Percentiles rank a stretch among this genome's conserved stretches.
Evolutionary conservation across 2,329 filamentous ascomycete genomes (phyloP).

Genomic region (Botrytis cinerea): DNA sequence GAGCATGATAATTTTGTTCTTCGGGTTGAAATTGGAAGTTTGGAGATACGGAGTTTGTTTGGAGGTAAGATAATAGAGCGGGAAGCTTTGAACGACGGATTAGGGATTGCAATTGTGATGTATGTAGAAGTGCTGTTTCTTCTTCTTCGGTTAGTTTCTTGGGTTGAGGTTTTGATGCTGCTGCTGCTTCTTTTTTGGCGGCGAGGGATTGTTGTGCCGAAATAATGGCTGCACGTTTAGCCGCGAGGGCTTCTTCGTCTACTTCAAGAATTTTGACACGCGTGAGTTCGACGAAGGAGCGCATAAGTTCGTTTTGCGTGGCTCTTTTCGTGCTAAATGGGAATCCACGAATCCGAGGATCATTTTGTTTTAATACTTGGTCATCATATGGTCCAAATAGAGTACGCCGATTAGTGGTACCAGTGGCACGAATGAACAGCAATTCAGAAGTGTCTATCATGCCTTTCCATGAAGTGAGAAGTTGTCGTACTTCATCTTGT

Average conservation of each 20-base stretch:
- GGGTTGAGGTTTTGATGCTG: conserved; percentile 48
- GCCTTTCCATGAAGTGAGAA: conserved; percentile 81
- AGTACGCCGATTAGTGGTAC: conserved; percentile 80
- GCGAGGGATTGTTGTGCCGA: conserved; percentile 47
- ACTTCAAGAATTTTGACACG: conserved; percentile 82
- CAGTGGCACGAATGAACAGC: conserved; percentile 86
- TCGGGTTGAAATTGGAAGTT: conserved; percentile 75
- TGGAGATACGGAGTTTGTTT: conserved; percentile 69
- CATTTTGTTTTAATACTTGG: conserved; percentile 77
- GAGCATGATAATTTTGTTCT: conserved; percentile 73
- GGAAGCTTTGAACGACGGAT: conserved; percentile 89
- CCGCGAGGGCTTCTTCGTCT: conserved; percentile 61
- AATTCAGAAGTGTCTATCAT: conserved; percentile 83
- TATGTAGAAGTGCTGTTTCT: conserved; percentile 79
- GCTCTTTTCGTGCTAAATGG: conserved; percentile 91
- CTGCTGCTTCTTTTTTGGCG: conserved; percentile 48
- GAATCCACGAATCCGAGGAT: conserved; percentile 79
- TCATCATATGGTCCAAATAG: conserved; percentile 90
- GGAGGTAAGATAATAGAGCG: conserved; percentile 80
- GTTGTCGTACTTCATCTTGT: conserved; percentile 79
- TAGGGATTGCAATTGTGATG: conserved; percentile 82
- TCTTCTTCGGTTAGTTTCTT: conserved; percentile 77
- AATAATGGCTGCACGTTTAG: conserved; percentile 50
- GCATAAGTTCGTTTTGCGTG: conserved; percentile 92
- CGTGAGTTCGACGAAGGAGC: conserved; percentile 91